These are phyloP conservation scores for Monosporascus sp. DNA, from an alignment of 2,329 filamentous ascomycete genomes.

Conservation along the genomic window DNA sequence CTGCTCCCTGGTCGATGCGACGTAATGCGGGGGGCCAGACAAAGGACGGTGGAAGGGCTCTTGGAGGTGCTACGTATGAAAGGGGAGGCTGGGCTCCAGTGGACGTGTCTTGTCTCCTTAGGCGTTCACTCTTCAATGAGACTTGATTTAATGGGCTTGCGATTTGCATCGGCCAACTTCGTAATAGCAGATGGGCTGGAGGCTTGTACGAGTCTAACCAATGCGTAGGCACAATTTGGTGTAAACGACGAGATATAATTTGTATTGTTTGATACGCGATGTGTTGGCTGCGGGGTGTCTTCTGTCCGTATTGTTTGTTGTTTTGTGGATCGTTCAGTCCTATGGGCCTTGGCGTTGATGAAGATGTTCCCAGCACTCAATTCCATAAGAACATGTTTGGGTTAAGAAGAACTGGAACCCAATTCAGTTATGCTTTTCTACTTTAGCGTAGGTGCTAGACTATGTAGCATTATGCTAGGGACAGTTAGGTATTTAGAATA, in stretches of 20 bases:
- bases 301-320: constrained; percentile 22
- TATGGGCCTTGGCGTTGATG: neutral
- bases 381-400: neutral
- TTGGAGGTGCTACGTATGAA: neutral
- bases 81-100: neutral
- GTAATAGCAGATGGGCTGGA: neutral
- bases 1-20: neutral
- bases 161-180: too few relatives aligned
- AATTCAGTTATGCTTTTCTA: too few relatives aligned
- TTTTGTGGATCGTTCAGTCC: constrained; percentile 7
- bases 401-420: neutral
- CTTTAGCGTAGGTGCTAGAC: too few relatives aligned
- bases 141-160: too few relatives aligned
- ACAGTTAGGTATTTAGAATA: too few relatives aligned
- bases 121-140: too few relatives aligned
- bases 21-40: neutral
- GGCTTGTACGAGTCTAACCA: neutral
- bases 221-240: neutral
- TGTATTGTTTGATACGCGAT: constrained; percentile 3
- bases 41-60: neutral
- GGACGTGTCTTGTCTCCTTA: too few relatives aligned
- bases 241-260: constrained; percentile 3
- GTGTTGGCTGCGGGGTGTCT: constrained; percentile 4
- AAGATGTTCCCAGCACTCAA: neutral
- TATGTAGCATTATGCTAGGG: too few relatives aligned